These are phyloP conservation scores for Alternaria ethzedia DNA, from an alignment of 2,329 filamentous ascomycete genomes.

Conservation along the genomic window DNA sequence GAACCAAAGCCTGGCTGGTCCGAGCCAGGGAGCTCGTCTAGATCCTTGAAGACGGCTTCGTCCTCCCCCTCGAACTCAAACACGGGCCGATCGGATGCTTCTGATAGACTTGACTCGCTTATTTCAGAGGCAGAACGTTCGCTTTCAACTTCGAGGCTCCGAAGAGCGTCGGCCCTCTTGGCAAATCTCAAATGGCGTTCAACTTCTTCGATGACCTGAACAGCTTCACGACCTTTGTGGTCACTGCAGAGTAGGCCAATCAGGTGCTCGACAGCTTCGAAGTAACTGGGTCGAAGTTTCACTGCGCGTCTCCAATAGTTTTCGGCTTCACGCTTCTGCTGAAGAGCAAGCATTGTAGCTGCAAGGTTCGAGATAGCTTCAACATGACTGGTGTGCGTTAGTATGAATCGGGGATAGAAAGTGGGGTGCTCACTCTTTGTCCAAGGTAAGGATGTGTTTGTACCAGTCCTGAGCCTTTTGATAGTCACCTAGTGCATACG, in stretches of 20 bases:
- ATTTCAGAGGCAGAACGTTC: slow-evolving; percentile 67
- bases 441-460: slow-evolving; percentile 66
- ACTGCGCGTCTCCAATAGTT: slow-evolving; percentile 86
- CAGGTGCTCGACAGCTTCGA: slow-evolving; percentile 94
- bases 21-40: slow-evolving; percentile 49
- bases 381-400: slow-evolving; percentile 68
- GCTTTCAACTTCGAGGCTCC: slow-evolving; percentile 61
- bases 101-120: slow-evolving; percentile 61
- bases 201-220: slow-evolving; percentile 84
- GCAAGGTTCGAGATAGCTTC: slow-evolving; percentile 95
- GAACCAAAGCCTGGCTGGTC: slow-evolving; percentile 69
- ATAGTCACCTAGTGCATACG: slow-evolving; percentile 88
- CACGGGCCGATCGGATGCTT: slow-evolving; percentile 61
- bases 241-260: slow-evolving; percentile 84
- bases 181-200: slow-evolving; percentile 70
- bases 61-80: slow-evolving; percentile 60
- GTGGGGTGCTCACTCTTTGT: slow-evolving; percentile 56
- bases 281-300: slow-evolving; percentile 80
- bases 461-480: slow-evolving; percentile 79
- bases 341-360: slow-evolving; percentile 83
- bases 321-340: slow-evolving; percentile 82
- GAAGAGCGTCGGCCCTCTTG: slow-evolving; percentile 56
- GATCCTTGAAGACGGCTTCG: slow-evolving; percentile 49
- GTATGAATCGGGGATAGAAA: not conserved
- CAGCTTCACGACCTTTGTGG: slow-evolving; percentile 81